phyloP scores from a whole-genome alignment of 2,329 filamentous ascomycete genomes.

The Scedosporium apiospermum region DNA sequence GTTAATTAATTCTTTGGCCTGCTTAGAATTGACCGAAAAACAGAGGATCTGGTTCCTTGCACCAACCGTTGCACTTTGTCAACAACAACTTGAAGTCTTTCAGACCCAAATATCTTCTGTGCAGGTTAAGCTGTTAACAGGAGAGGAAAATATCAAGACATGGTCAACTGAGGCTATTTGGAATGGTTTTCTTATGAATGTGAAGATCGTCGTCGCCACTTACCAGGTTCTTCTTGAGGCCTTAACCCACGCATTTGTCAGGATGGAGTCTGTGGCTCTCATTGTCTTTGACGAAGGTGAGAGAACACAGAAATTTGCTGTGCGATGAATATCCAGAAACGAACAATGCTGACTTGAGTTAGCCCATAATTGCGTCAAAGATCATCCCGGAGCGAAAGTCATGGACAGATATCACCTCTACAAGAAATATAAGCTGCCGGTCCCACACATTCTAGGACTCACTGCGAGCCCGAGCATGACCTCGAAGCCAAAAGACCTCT shows the following conservation, averaged over 20 bases:
- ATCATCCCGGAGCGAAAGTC: conserved; percentile 56
- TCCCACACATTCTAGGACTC: conserved; percentile 66
- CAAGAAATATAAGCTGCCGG: conserved; percentile 22
- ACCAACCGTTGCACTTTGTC: conserved; percentile 57
- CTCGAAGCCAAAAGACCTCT: conserved; percentile 43
- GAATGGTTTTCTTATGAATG: conserved; percentile 53
- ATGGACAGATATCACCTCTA: conserved; percentile 60
- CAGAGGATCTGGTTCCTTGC: conserved; percentile 59
- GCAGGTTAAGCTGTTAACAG: conserved; percentile 53
- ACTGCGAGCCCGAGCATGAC: conserved; percentile 70
- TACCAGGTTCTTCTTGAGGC: conserved; percentile 67
- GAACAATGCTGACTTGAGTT: background rate
- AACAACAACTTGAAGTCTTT: conserved; percentile 56
- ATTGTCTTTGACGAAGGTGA: conserved; percentile 78
- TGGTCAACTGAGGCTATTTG: conserved; percentile 63
- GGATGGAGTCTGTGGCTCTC: conserved; percentile 52
- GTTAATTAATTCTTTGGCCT: background rate
- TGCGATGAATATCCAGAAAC: background rate
- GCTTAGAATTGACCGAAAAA: background rate
- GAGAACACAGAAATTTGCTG: conserved; percentile 7
- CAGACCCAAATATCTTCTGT: conserved; percentile 48
- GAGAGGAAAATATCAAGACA: conserved; percentile 58
- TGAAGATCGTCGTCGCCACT: conserved; percentile 69
- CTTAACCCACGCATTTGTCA: conserved; percentile 64
- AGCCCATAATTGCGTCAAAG: conserved; percentile 67